phyloP scores from a whole-genome alignment of 176 grass and related monocot genomes.

The Miscanthus lutarioriparius region DNA sequence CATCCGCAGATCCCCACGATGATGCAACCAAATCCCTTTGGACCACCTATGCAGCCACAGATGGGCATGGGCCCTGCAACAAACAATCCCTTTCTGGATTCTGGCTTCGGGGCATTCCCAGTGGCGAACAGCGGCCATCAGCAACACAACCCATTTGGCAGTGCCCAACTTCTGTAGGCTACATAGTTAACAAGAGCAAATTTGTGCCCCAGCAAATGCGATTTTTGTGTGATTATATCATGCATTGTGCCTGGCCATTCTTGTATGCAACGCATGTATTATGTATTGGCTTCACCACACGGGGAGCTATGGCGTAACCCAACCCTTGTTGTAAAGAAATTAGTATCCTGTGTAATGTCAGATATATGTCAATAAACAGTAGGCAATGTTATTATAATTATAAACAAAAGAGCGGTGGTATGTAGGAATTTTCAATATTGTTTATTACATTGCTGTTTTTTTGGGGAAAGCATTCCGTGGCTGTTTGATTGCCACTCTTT shows the following conservation, averaged over 20 bases:
- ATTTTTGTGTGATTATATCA: slow-evolving; percentile 70
- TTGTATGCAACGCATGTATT: slow-evolving; percentile 43
- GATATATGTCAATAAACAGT: slow-evolving; percentile 49
- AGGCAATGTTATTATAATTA: slow-evolving; percentile 29
- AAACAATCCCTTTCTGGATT: slow-evolving; percentile 73
- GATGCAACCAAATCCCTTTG: slow-evolving; percentile 65
- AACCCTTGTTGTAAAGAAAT: slow-evolving; percentile 71
- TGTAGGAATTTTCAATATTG: neutral
- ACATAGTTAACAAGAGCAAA: slow-evolving; percentile 32
- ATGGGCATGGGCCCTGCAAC: slow-evolving; percentile 31
- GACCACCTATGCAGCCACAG: slow-evolving; percentile 51
- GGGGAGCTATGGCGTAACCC: slow-evolving; percentile 44
- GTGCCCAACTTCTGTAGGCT: slow-evolving; percentile 53
- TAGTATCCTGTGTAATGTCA: slow-evolving; percentile 38
- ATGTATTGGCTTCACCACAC: slow-evolving; percentile 49
- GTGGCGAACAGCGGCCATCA: slow-evolving; percentile 49
- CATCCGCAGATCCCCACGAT: slow-evolving; percentile 66
- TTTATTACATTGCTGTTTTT: neutral
- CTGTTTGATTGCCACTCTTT: neutral
- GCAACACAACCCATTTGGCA: slow-evolving; percentile 66
- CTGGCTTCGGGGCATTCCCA: slow-evolving; percentile 65
- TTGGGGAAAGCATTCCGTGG: neutral
- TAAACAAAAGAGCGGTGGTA: neutral
- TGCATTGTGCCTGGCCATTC: slow-evolving; percentile 51
- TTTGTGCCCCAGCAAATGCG: slow-evolving; percentile 38